Evolutionary conservation across 495 filamentous ascomycete species (phyloP).

Genomic region (Hypoxylon cercidicola): DNA sequence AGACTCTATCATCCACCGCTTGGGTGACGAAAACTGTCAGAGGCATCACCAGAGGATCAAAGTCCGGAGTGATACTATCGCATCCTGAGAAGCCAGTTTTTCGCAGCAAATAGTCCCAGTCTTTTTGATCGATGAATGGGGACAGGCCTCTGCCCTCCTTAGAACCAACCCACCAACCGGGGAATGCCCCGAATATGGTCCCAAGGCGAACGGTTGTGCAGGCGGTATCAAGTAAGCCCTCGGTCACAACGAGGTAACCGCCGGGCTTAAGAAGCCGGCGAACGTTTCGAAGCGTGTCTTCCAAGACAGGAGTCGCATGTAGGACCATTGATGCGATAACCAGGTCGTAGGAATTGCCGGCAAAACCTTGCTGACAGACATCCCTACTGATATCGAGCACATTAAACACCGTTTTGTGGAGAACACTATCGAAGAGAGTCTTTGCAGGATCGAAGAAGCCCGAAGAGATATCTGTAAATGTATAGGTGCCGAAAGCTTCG

Average conservation of each 20-base stretch:
- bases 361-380: conserved; percentile 53
- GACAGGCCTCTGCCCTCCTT: neutral
- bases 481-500: conserved; percentile 48
- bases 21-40: conserved; percentile 53
- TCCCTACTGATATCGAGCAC: conserved; percentile 57
- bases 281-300: conserved; percentile 37
- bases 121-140: conserved; percentile 39
- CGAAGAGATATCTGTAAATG: conserved; percentile 54
- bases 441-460: conserved; percentile 47
- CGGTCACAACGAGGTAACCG: conserved; percentile 47
- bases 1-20: conserved; percentile 49
- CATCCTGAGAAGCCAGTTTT: conserved; percentile 31
- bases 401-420: conserved; percentile 57
- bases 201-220: too few relatives aligned
- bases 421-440: conserved; percentile 33
- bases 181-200: conserved; percentile 52
- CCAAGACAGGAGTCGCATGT: conserved; percentile 51
- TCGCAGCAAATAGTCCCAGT: conserved; percentile 54
- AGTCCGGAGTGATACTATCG: neutral
- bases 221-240: too few relatives aligned
- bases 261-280: conserved; percentile 46
- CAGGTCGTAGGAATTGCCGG: conserved; percentile 56
- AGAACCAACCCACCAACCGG: conserved; percentile 56
- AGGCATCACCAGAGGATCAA: conserved; percentile 41
- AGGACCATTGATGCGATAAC: conserved; percentile 59